Conservation (phyloP, 768 basidiomycete species). For the Sporobolomyces phaffii region DNA sequence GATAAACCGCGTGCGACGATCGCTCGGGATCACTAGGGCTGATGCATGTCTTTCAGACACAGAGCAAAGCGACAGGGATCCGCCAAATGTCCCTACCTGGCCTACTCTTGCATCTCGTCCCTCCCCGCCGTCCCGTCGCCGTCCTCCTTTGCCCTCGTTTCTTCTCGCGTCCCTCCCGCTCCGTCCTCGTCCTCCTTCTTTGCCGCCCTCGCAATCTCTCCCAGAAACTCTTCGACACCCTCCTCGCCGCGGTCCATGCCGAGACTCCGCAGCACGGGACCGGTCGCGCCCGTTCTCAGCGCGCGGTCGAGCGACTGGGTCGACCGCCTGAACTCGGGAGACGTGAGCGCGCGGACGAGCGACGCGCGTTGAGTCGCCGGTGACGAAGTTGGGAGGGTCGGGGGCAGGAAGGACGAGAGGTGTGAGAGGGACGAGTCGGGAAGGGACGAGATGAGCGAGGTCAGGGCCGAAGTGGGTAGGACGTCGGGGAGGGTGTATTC, state of each 20-base stretch:
- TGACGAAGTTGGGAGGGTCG: slow-evolving; percentile 1
- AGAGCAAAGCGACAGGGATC: too few species aligned
- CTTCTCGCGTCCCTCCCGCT: too few species aligned
- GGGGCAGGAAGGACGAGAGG: slow-evolving; percentile 25
- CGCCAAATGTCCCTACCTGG: too few species aligned
- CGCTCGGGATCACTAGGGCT: too few species aligned
- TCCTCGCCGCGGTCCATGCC: slow-evolving; percentile 18
- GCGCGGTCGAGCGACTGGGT: slow-evolving; percentile 16
- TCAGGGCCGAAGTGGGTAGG: slow-evolving; percentile 20
- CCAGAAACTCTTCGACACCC: slow-evolving; percentile 31
- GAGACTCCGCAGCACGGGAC: slow-evolving; percentile 19
- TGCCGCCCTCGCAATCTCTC: slow-evolving; percentile 19
- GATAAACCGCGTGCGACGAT: too few species aligned
- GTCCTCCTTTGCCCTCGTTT: background rate
- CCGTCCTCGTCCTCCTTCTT: slow-evolving; percentile 2
- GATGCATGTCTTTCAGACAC: too few species aligned
- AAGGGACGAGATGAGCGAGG: slow-evolving; percentile 16
- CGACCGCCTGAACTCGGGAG: slow-evolving; percentile 22
- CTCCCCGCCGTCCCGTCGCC: background rate
- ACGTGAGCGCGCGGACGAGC: slow-evolving; percentile 9
- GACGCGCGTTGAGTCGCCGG: background rate
- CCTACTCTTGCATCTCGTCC: slow-evolving; percentile 6
- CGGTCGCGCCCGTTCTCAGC: slow-evolving; percentile 35
- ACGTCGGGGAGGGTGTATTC: slow-evolving; percentile 32
- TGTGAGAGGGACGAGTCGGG: background rate